Base-by-base conservation (phyloP, 2,329 filamentous ascomycete species). In the Lojkania enalia region DNA sequence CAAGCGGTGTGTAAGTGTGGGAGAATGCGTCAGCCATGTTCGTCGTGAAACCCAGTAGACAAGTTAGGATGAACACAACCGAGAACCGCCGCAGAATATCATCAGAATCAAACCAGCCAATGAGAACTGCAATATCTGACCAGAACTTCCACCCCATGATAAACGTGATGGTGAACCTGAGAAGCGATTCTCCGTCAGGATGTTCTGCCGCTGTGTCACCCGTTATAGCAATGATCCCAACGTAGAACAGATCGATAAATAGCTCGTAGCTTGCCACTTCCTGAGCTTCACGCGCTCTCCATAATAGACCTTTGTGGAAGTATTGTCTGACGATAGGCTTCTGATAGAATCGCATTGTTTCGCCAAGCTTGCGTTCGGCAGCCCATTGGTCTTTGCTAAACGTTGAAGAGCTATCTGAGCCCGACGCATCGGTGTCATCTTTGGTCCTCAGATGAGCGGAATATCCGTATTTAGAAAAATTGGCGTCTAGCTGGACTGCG, bases 81-180 rank as follows among this genome's bases (percentile, higher is more conserved):
- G 75, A 76, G 20, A 83, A 49, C 15, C 82, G 71, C 48, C 82
- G 79, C 11, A 81, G 58, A 25, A 86, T 75, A 52, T 86, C 83
- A 51, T 84, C 79, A 15, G 63, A 77, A 52, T 85, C 79, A 55
- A 85, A 84, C 81, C 82, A 83, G 46, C 74, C 77, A 45, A 85
- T 73, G 6, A 82, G 67, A 16, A 80, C 58, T 7, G 76, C 73
- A 37, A 85, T 72, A 48, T 85, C 82, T 36, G 72, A 74, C 82
- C 82, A 86, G 49, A 85, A 80, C 57, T 83, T 84, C 76, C 78
- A 84, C 20, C 77, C 77, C 69, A 85, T 76, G 49, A 80, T 77
- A 57, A 86, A 85, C 0, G 79, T 82, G 31, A 84, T 78, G 40
- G 74, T 67, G 56, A 85, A 86, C 20, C 77, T 74, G 15, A 84